Evolutionary conservation across 2,329 filamentous ascomycete genomes (phyloP), one percentile per base, ranked within the genome.

Genomic region (Didymella exigua): DNA sequence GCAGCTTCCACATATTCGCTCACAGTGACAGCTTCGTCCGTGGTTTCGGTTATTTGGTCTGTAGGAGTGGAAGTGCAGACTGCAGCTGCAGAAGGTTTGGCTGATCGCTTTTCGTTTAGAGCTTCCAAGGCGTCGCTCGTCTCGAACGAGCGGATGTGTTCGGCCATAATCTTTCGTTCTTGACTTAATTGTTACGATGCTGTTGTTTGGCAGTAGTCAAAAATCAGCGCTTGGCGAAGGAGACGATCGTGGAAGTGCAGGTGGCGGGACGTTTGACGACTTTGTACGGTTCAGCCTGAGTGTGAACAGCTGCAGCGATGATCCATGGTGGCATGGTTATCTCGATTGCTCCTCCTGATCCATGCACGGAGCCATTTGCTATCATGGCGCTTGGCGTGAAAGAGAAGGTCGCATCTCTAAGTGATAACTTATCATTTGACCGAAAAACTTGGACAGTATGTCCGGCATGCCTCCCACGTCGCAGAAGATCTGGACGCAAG

Each of bases 301-400:
- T 31, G 31, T 36, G 43, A n/a, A 33, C 14, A 33, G 3, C 30
- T n/a, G 30, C 30, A 33, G 6, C 14, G 14, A 8, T 33, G 30
- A n/a, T 16, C 5, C 30, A 11, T 5, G 11, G 33, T 36, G 33
- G 33, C 33, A 18, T 21, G 33, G 9, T 21, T 8, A 21, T 34
- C 6, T 40, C 2, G 2, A 16, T 29, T 6, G 10, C 31, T 30
- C 13, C 33, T 29, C 9, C 33, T 18, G 5, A 36, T 18, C 23
- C 5, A 30, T 23, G 33, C 33, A 10, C 31, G 34, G 19, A 31
- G 9, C 18, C 45, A 38, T 40, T 31, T 5, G 34, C 26, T 48
- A 48, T 40, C 34, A 48, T 38, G 34, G 45, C 45, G 45, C 45
- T 48, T 48, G 45, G 34, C 26, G 34, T 48, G 34, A 48, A 48